Base-by-base conservation (phyloP, 2,329 filamentous ascomycete species). In the Peltaster fructicola region DNA sequence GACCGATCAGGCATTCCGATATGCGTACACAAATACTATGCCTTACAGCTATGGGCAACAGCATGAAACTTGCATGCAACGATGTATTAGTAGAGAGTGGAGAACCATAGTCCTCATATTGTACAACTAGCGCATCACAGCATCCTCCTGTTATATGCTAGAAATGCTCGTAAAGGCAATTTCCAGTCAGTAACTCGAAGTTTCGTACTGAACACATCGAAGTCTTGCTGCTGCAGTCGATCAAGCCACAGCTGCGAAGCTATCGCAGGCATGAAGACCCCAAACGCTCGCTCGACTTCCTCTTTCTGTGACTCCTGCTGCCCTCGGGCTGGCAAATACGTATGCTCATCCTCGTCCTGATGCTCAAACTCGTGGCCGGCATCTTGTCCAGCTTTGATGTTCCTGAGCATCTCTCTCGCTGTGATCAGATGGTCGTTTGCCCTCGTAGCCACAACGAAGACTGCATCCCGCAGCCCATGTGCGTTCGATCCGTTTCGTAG, bases 341-440 rank as follows among this genome's bases (percentile, higher is more conserved):
- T 48, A 42, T 66, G 64, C 24, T 76, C 79, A 24, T 71, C 71
- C 44, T 92, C 81, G 15, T 71, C 68, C 32, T 76, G 65, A 44
- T 93, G 79, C 52, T 95, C 85, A 47, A 85, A 93, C 4, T 79
- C 80, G 47, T 93, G 85, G 0, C 75, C 80, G 0, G 79, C 68
- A 23, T 70, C 72, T 38, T 75, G 55, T 2, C 82, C 80, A 4
- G 69, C 71, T 26, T 68, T 68, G 11, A 92, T 55, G 40, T 78
- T 80, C 43, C 71, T 73, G 31, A 95, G 52, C 82, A 98, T 92
- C 48, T 92, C 80, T 30, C 82, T 63, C 2, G 78, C 85, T 0
- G 85, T 95, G 38, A 93, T 91, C 16, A 98, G 59, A 51, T 98
- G 88, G 47, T 98, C 88, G 44, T 90, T 90, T 5, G 88, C 88